Base-by-base conservation (phyloP, 495 filamentous ascomycete genomes). In the Choiromyces venosus region DNA sequence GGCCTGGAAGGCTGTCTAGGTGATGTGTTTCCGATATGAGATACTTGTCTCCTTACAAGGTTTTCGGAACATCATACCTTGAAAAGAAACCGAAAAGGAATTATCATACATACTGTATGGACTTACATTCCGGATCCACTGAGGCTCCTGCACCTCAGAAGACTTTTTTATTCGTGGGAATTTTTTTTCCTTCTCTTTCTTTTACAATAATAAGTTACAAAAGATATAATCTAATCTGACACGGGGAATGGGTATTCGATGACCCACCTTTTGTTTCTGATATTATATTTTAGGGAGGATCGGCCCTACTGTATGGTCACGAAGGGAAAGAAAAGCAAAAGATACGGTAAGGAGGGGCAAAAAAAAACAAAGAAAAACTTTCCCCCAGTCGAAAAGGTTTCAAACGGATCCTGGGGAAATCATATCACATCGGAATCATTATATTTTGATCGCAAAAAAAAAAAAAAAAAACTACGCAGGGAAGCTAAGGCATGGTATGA, bases 191-290 rank as follows among this genome's bases (percentile, higher is more conserved):
- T n/a, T n/a, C 16, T 61, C 52, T 61, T 61, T 16, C 52, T 61
- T 61, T 61, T 33, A 16, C 52, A 61, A 10, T 61, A 18, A 25
- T 3, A 2, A n/a, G 52, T 61, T 61, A 12, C 52, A 18, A 33
- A 61, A 10, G 25, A 10, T 61, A 33, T 33, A n/a, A n/a, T 6
- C 52, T 33, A 14, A 33, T 61, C 10, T 61, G 52, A 25, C 12
- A 5, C 14, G 25, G 25, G n/a, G 52, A 61, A 61, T 61, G 52
- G 10, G 3, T 16, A 33, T 33, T 33, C 52, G 46, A 33, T 61
- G 52, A 18, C 52, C 44, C 52, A 29, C 52, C 52, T 61, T n/a
- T 33, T 61, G 52, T 61, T 61, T 61, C 52, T 61, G 52, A 61
- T 16, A 61, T 61, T 61, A 56, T 33, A 61, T 61, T 33, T 33